These are phyloP conservation scores for Saccharomyces hybrid DNA, from an alignment of 1,139 yeast genomes.

Conservation along the genomic window DNA sequence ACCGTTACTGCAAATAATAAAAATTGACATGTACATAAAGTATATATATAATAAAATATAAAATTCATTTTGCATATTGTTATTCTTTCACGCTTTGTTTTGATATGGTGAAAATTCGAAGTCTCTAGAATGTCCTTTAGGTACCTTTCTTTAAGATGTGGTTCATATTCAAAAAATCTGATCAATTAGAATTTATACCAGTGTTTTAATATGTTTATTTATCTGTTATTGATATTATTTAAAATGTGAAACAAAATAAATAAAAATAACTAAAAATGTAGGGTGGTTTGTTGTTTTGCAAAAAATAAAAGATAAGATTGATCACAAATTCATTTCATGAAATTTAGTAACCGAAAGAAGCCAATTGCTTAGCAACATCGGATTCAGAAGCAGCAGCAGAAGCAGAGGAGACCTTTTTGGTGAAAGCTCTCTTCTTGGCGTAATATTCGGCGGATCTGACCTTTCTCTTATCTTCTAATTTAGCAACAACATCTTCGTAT, in stretches of 20 bases:
- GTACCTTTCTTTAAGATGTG: background rate
- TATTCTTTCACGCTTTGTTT: background rate
- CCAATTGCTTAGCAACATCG: slow-evolving; percentile 73
- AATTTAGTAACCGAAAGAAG: slow-evolving; percentile 75
- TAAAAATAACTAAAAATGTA: slow-evolving; percentile 1
- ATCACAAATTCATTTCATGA: slow-evolving; percentile 1
- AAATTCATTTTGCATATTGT: background rate
- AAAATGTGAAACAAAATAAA: background rate
- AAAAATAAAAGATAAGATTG: background rate
- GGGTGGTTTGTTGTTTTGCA: slow-evolving; percentile 1
- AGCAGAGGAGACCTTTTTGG: slow-evolving; percentile 86
- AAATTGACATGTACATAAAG: background rate
- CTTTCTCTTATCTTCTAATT: slow-evolving; percentile 99
- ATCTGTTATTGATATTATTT: background rate
- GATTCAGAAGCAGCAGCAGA: slow-evolving; percentile 62
- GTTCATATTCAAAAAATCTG: background rate
- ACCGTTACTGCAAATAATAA: background rate
- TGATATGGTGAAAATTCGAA: background rate
- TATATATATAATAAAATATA: background rate
- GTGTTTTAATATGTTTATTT: slow-evolving; percentile 10
- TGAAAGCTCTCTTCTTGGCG: slow-evolving; percentile 96
- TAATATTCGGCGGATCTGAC: slow-evolving; percentile 98
- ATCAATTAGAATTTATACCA: slow-evolving; percentile 3
- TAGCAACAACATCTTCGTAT: slow-evolving; percentile 96
- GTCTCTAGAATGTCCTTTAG: background rate